Evolutionary conservation across 768 basidiomycete genomes (phyloP), one percentile per base, ranked within the genome.

Genomic region (Steccherinum ochraceum): DNA sequence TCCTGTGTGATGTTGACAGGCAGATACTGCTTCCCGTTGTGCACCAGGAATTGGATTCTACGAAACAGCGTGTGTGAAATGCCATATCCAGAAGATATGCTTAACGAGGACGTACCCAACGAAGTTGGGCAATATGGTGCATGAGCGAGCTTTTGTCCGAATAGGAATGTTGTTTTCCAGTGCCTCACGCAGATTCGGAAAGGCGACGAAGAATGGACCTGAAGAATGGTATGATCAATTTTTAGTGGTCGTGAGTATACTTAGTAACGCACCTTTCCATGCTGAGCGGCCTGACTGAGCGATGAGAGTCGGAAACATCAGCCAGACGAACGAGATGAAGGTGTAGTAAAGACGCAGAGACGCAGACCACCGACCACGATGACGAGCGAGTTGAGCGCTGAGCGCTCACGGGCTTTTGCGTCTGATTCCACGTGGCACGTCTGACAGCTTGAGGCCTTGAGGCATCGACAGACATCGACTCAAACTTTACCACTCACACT

Each of bases 191-290:
- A 98, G 73, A 60, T 89, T 88, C 2, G 92, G 89, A 69, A 97
- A 97, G 18, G 93, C 81, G 46, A 93, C 87, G 61, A 98, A 98
- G 68, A 83, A 96, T 12, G 95, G 95, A 3, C 94, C 95, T 98
- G 4, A 4, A 18, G 12, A 21, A 24, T 49, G 12, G 46, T 21
- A 51, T 4, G 30, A 11, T n/a, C 16, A 24, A 18, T 23, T 25
- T 12, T 27, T 39, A 20, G 23, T 10, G 10, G 11, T 16, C 12
- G 12, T 3, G 35, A 40, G 26, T 1, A 18, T 45, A 4, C 12
- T 44, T 49, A 41, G 13, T 4, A 10, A 12, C 42, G 20, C 24
- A 48, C 88, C 88, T 70, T 90, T 90, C 88, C 88, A 90, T 42
- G 86, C 86, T n/a, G 88, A 89, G 52, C 88, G 79, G 48, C 81